Base-by-base conservation (phyloP, 75 land plant species). In the Picea sitchensis region DNA sequence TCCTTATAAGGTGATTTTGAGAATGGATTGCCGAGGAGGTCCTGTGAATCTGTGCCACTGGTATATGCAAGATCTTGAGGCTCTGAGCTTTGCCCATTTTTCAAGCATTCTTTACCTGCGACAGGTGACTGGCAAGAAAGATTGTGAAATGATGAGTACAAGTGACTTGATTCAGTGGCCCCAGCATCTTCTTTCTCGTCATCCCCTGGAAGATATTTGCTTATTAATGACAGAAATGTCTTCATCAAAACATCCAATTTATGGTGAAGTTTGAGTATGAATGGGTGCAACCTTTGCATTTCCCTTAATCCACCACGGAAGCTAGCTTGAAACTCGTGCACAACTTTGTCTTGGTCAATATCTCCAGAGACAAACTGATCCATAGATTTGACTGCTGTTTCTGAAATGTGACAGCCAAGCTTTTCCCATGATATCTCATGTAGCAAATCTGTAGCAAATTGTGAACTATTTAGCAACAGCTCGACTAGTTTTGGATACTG, bases 401-500 rank as follows among this genome's bases (percentile, higher is more conserved):
- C 41, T 62, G 65, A 77, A 69, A 71, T 51, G 56, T 51, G 56
- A 51, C 56, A n/a, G 59, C 84, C 82, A 57, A 86, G 56, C 58
- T 80, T 54, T 14, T 82, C 82, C 30, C 64, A 60, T 14, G 82
- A 84, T 58, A 86, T 83, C 69, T 86, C 86, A 65, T 69, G 60
- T 30, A 86, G 58, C 4, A 86, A 60, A 13, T 80, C 80, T 54
- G 82, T 47, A 71, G 87, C 85, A 60, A 75, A 79, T 18, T 80
- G 80, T 30, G 77, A 30, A 51, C 71, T 77, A 69, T 86, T 80
- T n/a, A 86, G 79, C 17, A 86, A 65, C 9, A 86, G 80, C 74
- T 83, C 87, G 2, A 86, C 79, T 41, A 84, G 21, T 80, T 78
- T 83, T 38, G 87, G 82, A 80, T 83, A 83, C 14, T 58, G 26